Base-by-base conservation (phyloP, 2,329 filamentous ascomycete genomes). In the Ascomycota sp. region DNA sequence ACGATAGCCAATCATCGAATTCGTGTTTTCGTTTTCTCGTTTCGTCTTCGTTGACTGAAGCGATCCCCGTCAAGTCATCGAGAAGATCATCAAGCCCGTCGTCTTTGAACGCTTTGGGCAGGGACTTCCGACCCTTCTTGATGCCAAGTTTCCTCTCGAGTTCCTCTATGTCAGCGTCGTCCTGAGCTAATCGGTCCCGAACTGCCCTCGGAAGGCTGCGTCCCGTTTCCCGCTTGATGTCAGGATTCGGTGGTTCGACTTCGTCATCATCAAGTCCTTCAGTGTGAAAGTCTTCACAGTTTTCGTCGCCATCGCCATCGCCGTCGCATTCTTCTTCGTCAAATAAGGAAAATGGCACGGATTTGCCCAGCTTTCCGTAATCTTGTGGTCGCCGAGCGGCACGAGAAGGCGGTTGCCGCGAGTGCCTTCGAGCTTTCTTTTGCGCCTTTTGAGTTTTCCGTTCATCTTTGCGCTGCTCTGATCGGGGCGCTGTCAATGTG, bases 91-190 rank as follows among this genome's bases (percentile, higher is more conserved):
- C 81, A 2, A 95, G 57, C 0, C 83, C 86, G 47, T 93, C 84
- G 6, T 92, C 79, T 13, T 71, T 66, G 44, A 84, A 82, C 0
- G 72, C 62, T 41, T 78, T 76, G 0, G 75, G 73, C 6, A 81
- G 53, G 26, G 68, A 74, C 47, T 82, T 91, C 38, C 76, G 76
- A 21, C 72, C 70, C 47, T 75, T 80, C 41, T 66, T 73, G 27
- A 93, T 65, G 0, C 89, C 86, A 3, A 98, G 58, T 47, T 80
- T 91, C 51, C 76, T 83, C 56, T 98, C 89, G 26, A 93, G 59
- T 3, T 73, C 73, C 13, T 76, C 75, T 43, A 98, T 95, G 44
- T 92, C 82, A 2, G 73, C 79, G 46, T 95, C 83, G 37, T 98
- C 86, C 39, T 80, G 63, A 1, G 69, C 73, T 5, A 93, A 58